Conservation (phyloP, 208 protist genomes). For the Leishmania arabica region DNA sequence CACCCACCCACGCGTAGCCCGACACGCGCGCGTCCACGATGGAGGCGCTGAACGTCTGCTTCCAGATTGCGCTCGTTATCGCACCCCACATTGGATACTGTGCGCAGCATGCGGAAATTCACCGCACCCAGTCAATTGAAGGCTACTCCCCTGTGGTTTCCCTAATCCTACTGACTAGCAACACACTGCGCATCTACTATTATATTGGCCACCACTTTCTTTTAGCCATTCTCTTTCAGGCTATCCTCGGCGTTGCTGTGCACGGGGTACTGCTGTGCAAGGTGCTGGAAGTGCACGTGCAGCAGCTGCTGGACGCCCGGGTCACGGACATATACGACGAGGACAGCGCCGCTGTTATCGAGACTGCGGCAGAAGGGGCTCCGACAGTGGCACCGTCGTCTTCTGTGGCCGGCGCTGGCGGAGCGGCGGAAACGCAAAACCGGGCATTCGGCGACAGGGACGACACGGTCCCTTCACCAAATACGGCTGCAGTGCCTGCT, state of each 20-base stretch:
- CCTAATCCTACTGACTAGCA: slow-evolving; percentile 73
- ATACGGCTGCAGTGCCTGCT: not conserved
- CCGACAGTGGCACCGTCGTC: not conserved
- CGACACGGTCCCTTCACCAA: not conserved
- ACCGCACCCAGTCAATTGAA: slow-evolving; percentile 34
- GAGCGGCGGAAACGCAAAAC: not conserved
- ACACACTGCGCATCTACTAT: slow-evolving; percentile 81
- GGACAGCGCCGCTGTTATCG: not conserved
- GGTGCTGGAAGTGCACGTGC: slow-evolving; percentile 43
- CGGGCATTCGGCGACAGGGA: not conserved
- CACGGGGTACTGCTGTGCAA: slow-evolving; percentile 54
- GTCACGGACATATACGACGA: slow-evolving; percentile 11
- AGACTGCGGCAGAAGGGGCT: not conserved
- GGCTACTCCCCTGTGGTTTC: slow-evolving; percentile 78
- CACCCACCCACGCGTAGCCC: not conserved
- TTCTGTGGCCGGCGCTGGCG: not conserved
- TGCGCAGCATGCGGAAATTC: slow-evolving; percentile 58
- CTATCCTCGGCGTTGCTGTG: slow-evolving; percentile 52
- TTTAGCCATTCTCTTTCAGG: slow-evolving; percentile 67
- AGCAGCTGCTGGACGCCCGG: slow-evolving; percentile 13
- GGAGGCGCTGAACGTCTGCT: slow-evolving; percentile 17
- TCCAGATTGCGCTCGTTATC: slow-evolving; percentile 60
- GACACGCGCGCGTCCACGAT: not conserved
- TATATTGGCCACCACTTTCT: slow-evolving; percentile 66
- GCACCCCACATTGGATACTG: slow-evolving; percentile 75